phyloP scores from a whole-genome alignment of 257 asterid species.

The Capsicum rhomboideum region DNA sequence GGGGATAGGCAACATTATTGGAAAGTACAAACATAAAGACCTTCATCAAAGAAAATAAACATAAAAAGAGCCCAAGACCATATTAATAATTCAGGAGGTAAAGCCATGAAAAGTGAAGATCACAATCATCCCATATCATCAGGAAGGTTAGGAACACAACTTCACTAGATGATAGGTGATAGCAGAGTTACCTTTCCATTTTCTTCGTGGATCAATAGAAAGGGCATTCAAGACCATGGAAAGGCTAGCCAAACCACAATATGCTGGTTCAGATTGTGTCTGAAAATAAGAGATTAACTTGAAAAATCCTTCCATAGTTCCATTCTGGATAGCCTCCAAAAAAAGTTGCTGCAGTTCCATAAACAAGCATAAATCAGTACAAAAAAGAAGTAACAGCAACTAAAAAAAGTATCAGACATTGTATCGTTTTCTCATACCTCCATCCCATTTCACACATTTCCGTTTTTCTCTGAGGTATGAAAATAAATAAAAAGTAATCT shows the following conservation, averaged over 20 bases:
- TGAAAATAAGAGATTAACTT: slow-evolving; percentile 90
- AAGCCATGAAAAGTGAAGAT: neutral
- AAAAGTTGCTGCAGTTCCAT: slow-evolving; percentile 68
- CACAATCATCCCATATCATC: neutral
- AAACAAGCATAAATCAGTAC: slow-evolving; percentile 1
- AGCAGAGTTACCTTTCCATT: slow-evolving; percentile 76
- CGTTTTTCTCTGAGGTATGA: neutral
- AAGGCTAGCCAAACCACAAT: slow-evolving; percentile 98
- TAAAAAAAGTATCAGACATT: neutral
- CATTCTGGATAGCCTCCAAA: slow-evolving; percentile 79
- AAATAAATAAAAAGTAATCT: neutral
- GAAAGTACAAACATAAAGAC: neutral
- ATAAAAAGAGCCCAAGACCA: neutral
- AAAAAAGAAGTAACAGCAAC: neutral
- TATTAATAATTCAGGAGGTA: neutral
- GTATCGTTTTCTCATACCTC: neutral
- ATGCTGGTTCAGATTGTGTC: slow-evolving; percentile 99
- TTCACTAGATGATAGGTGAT: neutral
- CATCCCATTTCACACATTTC: neutral
- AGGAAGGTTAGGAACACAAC: neutral
- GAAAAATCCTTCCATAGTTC: slow-evolving; percentile 95
- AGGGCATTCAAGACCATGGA: slow-evolving; percentile 98
- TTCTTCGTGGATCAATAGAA: slow-evolving; percentile 93
- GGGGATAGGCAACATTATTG: neutral
- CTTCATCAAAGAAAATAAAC: neutral